These are phyloP conservation scores for Podila clonocystis DNA, from an alignment of 192 early-diverging fungal genomes.

Conservation along the genomic window DNA sequence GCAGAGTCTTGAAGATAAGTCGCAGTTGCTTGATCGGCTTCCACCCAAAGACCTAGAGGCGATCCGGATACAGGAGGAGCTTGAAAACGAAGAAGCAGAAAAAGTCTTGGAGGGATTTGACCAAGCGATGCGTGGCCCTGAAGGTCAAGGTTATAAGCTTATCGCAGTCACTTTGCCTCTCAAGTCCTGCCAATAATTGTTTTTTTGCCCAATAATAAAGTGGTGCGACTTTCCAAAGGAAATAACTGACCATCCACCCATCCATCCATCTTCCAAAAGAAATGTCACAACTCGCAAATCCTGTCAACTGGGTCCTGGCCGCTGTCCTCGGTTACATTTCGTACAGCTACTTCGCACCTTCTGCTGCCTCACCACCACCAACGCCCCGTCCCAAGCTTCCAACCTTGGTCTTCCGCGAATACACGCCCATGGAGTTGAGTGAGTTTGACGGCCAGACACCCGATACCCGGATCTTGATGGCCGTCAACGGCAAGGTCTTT, in stretches of 20 bases:
- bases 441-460: constrained; percentile 76
- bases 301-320: constrained; percentile 76
- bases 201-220: too few species aligned
- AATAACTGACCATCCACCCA: neutral
- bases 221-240: too few species aligned
- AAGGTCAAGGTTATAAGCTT: neutral
- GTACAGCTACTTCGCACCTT: constrained; percentile 55
- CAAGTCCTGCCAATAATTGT: too few species aligned
- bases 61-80: neutral
- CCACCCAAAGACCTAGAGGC: neutral
- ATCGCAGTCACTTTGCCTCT: too few species aligned
- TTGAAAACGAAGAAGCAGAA: neutral
- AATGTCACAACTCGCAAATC: constrained; percentile 57
- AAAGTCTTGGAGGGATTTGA: neutral
- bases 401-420: constrained; percentile 73
- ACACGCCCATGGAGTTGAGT: constrained; percentile 79
- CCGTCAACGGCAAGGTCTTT: constrained; percentile 87
- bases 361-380: constrained; percentile 18
- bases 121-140: neutral
- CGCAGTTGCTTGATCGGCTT: neutral
- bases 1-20: neutral
- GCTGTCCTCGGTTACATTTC: constrained; percentile 67
- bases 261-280: neutral
- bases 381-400: constrained; percentile 57
- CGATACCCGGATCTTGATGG: constrained; percentile 78